These are phyloP conservation scores for Penicillium sclerotiorum DNA, from an alignment of 2,329 filamentous ascomycete species.

Conservation along the genomic window DNA sequence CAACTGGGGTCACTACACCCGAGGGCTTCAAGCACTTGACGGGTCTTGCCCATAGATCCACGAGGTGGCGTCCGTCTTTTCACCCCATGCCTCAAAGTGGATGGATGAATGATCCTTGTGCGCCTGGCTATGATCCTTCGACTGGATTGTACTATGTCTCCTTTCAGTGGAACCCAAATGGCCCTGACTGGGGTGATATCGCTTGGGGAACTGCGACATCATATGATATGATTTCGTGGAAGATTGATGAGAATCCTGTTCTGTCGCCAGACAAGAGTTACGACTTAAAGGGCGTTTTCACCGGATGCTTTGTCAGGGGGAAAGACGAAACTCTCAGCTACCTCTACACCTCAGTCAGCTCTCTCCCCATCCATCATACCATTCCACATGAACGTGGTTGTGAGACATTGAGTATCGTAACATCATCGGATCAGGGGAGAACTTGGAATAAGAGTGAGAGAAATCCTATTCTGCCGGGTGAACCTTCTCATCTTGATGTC, in stretches of 20 bases:
- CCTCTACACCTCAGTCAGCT: constrained; percentile 8
- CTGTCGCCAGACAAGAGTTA: background rate
- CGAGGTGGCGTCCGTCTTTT: constrained; percentile 5
- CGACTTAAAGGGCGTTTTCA: constrained; percentile 8
- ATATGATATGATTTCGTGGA: constrained; percentile 4
- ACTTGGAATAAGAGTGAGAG: background rate
- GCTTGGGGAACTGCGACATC: constrained; percentile 5
- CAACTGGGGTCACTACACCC: background rate
- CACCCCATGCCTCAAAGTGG: constrained; percentile 3
- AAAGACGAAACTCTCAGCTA: constrained; percentile 1
- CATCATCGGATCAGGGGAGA: constrained; percentile 11
- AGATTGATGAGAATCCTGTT: background rate
- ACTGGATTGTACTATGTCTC: constrained; percentile 9
- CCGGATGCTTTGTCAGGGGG: constrained; percentile 4
- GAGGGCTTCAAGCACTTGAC: background rate
- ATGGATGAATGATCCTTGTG: constrained; percentile 9
- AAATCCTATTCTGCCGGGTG: constrained; percentile 3
- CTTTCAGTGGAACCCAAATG: constrained; percentile 12
- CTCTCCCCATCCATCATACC: constrained; percentile 6
- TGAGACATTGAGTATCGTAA: constrained; percentile 13
- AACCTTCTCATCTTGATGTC: constrained; percentile 1
- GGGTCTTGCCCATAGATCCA: background rate
- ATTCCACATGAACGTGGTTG: background rate
- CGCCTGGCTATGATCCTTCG: constrained; percentile 5
- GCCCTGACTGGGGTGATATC: constrained; percentile 9